Base-by-base conservation (phyloP, 2,329 filamentous ascomycete genomes). In the Ilyonectria mors-panacis region DNA sequence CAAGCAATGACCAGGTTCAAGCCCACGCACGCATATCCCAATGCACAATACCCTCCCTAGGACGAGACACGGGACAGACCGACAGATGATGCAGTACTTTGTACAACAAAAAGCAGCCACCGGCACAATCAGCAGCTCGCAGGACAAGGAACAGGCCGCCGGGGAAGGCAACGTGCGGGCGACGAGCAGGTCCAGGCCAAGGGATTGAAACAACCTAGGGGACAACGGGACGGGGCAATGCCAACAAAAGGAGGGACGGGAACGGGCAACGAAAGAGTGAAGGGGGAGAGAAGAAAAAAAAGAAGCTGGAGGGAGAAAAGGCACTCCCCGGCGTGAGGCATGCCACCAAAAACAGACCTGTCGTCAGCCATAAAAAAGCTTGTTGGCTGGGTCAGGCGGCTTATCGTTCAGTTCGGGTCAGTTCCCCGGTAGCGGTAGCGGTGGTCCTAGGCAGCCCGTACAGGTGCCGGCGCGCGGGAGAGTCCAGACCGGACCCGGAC, bases 371-470 rank as follows among this genome's bases (percentile, higher is more conserved):
- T 57, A 55, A 62, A 60, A 63, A 58, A 50, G 19, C 56, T 44
- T 35, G 21, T 59, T 45, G 42, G 28, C 42, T 45, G 42, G 55
- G 39, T 44, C 39, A n/a, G 44, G 30, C 42, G 62, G 62, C 62
- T 30, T 55, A 30, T 59, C 48, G 55, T 59, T 45, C 62, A 58
- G 54, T 44, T 44, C 47, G 62, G 62, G 47, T 42, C 17, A n/a
- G 63, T 59, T 65, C 56, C 61, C 63, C 63, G 63, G 63, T 47
- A 59, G 39, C 39, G 39, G 39, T n/a, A 42, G 39, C 39, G 39
- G 39, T 42, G 39, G 39, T 19, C 15, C 39, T 42, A 6, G 15
- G 39, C 39, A 17, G 39, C 39, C 39, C 8, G 39, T 8, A 17
- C 6, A 51, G 26, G 48, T 9, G 48, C 28, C 48, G 48, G 28